phyloP scores from a whole-genome alignment of 1,284 basidiomycete species.

The Cryptococcus sp. region DNA sequence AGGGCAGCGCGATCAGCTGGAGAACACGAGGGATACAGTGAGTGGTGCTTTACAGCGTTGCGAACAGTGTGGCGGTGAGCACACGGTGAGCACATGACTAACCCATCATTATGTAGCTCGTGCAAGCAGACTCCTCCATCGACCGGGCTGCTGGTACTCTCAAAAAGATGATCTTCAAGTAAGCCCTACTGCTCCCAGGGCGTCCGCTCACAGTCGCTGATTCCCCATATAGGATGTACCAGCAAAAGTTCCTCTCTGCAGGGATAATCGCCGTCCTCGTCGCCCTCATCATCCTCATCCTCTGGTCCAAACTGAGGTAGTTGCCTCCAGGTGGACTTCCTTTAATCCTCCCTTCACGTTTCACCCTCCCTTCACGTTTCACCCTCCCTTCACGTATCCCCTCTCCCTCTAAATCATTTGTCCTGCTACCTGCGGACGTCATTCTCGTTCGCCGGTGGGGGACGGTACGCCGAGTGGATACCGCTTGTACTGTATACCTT shows the following conservation, averaged over 20 bases:
- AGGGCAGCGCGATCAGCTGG: slow-evolving; percentile 89
- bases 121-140: slow-evolving; percentile 57
- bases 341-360: too few relatives aligned
- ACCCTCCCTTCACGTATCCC: too few relatives aligned
- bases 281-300: slow-evolving; percentile 49
- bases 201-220: slow-evolving; percentile 6
- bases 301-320: slow-evolving; percentile 42
- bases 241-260: slow-evolving; percentile 50
- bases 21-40: slow-evolving; percentile 73
- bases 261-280: slow-evolving; percentile 51
- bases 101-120: slow-evolving; percentile 44
- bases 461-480: too few relatives aligned
- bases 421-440: too few relatives aligned
- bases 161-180: slow-evolving; percentile 62
- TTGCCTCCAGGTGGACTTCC: too few relatives aligned
- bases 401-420: too few relatives aligned
- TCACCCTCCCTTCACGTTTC: too few relatives aligned
- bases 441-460: too few relatives aligned
- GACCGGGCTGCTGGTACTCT: slow-evolving; percentile 59
- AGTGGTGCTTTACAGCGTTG: slow-evolving; percentile 2
- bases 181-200: slow-evolving; percentile 23
- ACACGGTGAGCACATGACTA: background rate
- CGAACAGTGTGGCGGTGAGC: background rate
- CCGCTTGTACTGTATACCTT: too few relatives aligned
- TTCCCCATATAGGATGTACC: slow-evolving; percentile 47